Percentiles rank a stretch among this genome's conserved stretches.
Conservation (phyloP, 331 rosid genomes). For the Ulmus americana region DNA sequence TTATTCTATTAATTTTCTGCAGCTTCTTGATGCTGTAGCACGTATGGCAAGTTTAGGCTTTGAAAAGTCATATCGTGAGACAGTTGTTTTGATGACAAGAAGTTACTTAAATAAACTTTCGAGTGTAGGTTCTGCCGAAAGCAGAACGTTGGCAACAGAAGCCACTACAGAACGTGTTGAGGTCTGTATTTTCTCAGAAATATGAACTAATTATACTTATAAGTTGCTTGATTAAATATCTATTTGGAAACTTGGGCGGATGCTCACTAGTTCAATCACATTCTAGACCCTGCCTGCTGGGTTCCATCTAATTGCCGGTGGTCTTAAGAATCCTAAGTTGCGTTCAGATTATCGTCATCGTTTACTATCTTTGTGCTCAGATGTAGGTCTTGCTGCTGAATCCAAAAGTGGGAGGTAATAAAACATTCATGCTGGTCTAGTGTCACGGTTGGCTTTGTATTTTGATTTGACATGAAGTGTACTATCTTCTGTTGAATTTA, state of each 20-base stretch:
- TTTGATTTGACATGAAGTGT: slow-evolving; percentile 4
- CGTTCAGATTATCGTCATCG: slow-evolving; percentile 91
- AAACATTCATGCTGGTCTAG: slow-evolving; percentile 14
- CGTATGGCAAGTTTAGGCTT: slow-evolving; percentile 97
- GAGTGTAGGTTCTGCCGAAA: slow-evolving; percentile 80
- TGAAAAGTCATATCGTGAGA: slow-evolving; percentile 98
- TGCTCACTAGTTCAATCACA: slow-evolving; percentile 86
- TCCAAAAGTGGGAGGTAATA: slow-evolving; percentile 90
- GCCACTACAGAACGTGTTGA: slow-evolving; percentile 92
- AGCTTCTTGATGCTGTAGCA: slow-evolving; percentile 95
- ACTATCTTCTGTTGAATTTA: neutral
- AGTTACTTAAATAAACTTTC: slow-evolving; percentile 88
- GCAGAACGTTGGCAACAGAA: slow-evolving; percentile 80
- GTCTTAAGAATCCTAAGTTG: slow-evolving; percentile 56
- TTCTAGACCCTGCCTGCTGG: slow-evolving; percentile 99
- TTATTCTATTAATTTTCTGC: slow-evolving; percentile 17
- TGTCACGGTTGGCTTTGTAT: slow-evolving; percentile 11
- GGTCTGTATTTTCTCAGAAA: slow-evolving; percentile 44
- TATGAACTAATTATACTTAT: slow-evolving; percentile 24
- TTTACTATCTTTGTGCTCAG: slow-evolving; percentile 85
- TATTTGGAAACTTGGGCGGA: slow-evolving; percentile 44
- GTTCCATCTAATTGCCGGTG: slow-evolving; percentile 71
- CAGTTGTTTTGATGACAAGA: slow-evolving; percentile 92
- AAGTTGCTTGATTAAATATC: slow-evolving; percentile 33
- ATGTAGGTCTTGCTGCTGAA: slow-evolving; percentile 97